Percentiles rank a stretch among this genome's conserved stretches.
Evolutionary conservation across 257 asterid genomes (phyloP).

Genomic region (Solanum tacnaense): DNA sequence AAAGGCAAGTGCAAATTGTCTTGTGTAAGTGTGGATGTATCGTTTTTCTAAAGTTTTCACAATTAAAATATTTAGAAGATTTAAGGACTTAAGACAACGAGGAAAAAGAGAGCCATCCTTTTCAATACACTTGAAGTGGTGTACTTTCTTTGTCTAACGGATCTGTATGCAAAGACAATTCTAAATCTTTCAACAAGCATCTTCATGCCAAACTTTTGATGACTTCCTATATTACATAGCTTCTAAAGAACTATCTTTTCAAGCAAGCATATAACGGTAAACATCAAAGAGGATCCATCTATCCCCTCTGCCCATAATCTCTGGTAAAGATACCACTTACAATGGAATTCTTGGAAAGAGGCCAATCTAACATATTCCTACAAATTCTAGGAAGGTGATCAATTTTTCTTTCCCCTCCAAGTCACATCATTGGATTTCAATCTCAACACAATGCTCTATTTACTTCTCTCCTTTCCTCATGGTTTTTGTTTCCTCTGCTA

Average conservation of each 20-base stretch:
- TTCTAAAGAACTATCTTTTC: neutral
- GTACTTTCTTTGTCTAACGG: neutral
- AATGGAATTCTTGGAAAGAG: neutral
- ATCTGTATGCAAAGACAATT: neutral
- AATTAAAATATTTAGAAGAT: neutral
- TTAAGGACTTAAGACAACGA: neutral
- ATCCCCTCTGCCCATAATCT: neutral
- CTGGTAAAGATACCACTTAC: neutral
- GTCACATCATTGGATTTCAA: neutral
- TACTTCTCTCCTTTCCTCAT: neutral
- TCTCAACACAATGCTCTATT: neutral
- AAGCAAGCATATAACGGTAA: neutral
- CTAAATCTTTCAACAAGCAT: neutral
- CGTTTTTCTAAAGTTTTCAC: neutral
- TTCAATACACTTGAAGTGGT: neutral
- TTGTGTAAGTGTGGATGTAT: neutral
- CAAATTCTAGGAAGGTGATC: neutral
- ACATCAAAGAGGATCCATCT: neutral
- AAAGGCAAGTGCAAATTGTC: neutral
- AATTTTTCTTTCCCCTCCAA: neutral
- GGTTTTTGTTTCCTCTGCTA: neutral
- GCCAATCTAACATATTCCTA: neutral
- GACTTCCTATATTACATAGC: neutral
- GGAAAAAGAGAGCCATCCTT: neutral
- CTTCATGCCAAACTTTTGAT: neutral